Percentiles rank a stretch among this genome's conserved stretches.
Conservation (phyloP, 495 filamentous ascomycete species). For the Tuber brumale region DNA sequence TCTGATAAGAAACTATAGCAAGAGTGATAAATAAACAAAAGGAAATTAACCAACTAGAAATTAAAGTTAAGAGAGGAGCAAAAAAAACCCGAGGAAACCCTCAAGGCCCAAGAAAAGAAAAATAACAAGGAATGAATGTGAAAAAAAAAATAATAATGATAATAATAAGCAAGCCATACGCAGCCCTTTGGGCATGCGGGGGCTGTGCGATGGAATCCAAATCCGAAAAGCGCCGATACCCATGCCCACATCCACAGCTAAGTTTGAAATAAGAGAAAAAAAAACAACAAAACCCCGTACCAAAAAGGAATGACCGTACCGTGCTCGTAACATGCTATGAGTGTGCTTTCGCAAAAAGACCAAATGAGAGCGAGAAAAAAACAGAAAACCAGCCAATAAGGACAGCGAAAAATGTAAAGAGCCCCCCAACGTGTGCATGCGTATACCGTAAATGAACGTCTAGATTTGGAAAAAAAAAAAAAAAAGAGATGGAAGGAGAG, state of each 20-base stretch:
- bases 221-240: conserved; percentile 5
- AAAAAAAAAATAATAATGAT: conserved; percentile 1
- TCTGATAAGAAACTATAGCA: background rate
- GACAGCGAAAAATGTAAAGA: background rate
- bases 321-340: conserved; percentile 4
- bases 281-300: conserved; percentile 2
- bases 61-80: background rate
- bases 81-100: background rate
- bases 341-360: background rate
- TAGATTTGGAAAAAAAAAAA: background rate
- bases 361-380: conserved; percentile 3
- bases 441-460: background rate
- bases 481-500: background rate
- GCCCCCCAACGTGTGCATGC: background rate
- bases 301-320: conserved; percentile 6
- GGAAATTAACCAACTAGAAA: background rate
- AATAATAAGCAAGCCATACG: conserved; percentile 4
- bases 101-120: background rate
- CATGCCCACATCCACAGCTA: conserved; percentile 4
- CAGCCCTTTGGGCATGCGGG: background rate
- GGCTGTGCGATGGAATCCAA: conserved; percentile 2
- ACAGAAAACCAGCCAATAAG: background rate
- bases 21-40: background rate
- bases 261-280: background rate
- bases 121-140: background rate